Evolutionary conservation across 2,329 filamentous ascomycete species (phyloP).

Genomic region (Stachybotrys chartarum): DNA sequence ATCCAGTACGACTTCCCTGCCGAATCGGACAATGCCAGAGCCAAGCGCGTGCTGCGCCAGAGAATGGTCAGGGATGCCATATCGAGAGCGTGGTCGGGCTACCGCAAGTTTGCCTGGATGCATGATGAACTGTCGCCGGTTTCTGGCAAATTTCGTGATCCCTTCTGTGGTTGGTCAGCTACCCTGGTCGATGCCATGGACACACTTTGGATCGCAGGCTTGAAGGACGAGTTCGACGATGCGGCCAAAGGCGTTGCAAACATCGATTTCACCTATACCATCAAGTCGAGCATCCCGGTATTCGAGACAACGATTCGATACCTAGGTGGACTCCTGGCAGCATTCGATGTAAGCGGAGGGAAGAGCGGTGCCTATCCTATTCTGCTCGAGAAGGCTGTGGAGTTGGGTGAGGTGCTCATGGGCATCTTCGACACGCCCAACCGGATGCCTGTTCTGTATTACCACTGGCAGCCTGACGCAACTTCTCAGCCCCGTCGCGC

Average conservation of each 20-base stretch:
- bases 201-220: slow-evolving; percentile 79
- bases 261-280: slow-evolving; percentile 77
- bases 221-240: slow-evolving; percentile 73
- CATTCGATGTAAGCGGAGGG: slow-evolving; percentile 77
- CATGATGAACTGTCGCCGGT: slow-evolving; percentile 82
- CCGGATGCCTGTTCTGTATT: slow-evolving; percentile 80
- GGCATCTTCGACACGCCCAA: slow-evolving; percentile 88
- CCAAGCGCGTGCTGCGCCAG: slow-evolving; percentile 57
- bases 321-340: slow-evolving; percentile 75
- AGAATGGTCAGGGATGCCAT: slow-evolving; percentile 66
- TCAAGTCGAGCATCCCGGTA: slow-evolving; percentile 65
- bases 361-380: slow-evolving; percentile 48
- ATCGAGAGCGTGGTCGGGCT: slow-evolving; percentile 73
- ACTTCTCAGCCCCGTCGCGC: slow-evolving; percentile 59
- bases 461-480: slow-evolving; percentile 64
- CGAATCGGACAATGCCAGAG: slow-evolving; percentile 54
- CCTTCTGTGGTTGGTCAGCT: slow-evolving; percentile 88
- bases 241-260: slow-evolving; percentile 60
- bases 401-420: slow-evolving; percentile 75
- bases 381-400: slow-evolving; percentile 69
- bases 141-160: slow-evolving; percentile 60
- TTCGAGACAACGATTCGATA: slow-evolving; percentile 93
- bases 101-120: slow-evolving; percentile 71
- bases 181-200: slow-evolving; percentile 79
- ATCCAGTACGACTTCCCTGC: slow-evolving; percentile 68